These are phyloP conservation scores for Byssochlamys sp. DNA, from an alignment of 2,329 filamentous ascomycete genomes.

Conservation along the genomic window DNA sequence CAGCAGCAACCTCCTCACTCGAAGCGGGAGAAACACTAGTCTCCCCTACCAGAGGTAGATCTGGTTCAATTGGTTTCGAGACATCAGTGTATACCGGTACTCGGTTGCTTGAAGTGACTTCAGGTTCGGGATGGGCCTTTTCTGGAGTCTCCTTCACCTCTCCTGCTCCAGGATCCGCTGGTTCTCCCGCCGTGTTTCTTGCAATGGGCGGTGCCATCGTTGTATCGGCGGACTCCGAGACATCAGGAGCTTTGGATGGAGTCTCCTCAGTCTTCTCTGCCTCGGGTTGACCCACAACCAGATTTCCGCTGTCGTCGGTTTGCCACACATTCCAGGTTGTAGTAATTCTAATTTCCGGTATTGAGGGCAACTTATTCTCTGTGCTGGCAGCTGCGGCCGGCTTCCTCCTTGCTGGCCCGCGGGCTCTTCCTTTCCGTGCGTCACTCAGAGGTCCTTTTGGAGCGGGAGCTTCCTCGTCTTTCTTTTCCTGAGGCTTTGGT, in stretches of 20 bases:
- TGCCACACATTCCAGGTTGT: constrained; percentile 34
- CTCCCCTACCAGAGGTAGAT: not conserved
- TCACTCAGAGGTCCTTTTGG: constrained; percentile 75
- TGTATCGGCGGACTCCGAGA: constrained; percentile 4
- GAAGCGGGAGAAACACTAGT: not conserved
- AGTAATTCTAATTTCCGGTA: constrained; percentile 31
- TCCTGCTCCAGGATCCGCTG: constrained; percentile 19
- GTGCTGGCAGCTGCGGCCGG: constrained; percentile 49
- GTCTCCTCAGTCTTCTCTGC: constrained; percentile 8
- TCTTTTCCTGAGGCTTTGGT: constrained; percentile 62
- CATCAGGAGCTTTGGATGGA: constrained; percentile 4
- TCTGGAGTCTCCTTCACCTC: not conserved
- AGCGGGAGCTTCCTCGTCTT: constrained; percentile 43
- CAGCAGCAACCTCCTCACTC: not conserved
- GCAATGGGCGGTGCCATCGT: constrained; percentile 22
- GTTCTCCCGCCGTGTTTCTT: constrained; percentile 26
- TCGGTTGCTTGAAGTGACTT: not conserved
- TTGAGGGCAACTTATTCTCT: constrained; percentile 17
- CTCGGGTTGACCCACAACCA: constrained; percentile 18
- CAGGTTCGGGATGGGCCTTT: not conserved
- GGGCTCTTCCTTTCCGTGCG: constrained; percentile 79
- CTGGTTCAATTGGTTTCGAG: not conserved
- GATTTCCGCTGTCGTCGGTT: constrained; percentile 23
- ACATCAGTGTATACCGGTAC: not conserved
- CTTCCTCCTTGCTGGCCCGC: constrained; percentile 71